These are phyloP conservation scores for Bondarzewia mesenterica DNA, from an alignment of 1,284 basidiomycete genomes.

Conservation along the genomic window DNA sequence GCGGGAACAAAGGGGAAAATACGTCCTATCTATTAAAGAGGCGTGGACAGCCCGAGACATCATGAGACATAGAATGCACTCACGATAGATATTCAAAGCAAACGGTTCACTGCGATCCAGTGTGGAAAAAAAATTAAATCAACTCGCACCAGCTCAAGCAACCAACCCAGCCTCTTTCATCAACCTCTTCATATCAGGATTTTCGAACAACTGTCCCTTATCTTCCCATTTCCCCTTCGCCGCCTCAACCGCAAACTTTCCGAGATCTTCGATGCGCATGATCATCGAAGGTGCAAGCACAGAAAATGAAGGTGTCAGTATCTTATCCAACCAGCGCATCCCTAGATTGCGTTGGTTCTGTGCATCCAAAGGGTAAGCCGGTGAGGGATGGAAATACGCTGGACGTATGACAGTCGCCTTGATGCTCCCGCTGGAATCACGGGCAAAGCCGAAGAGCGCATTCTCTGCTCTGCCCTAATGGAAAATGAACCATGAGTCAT, in stretches of 20 bases:
- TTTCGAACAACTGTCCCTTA: constrained; percentile 9
- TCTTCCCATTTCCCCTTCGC: constrained; percentile 12
- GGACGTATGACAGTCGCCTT: constrained; percentile 21
- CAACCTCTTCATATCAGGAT: constrained; percentile 10
- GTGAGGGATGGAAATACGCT: constrained; percentile 24
- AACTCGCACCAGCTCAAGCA: too few relatives aligned
- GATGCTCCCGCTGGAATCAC: constrained; percentile 9
- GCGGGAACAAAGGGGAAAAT: too few relatives aligned
- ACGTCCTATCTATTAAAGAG: too few relatives aligned
- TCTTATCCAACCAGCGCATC: constrained; percentile 11
- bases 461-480: constrained; percentile 26
- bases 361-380: constrained; percentile 20
- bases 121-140: too few relatives aligned
- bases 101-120: too few relatives aligned
- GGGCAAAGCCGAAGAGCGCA: constrained; percentile 2
- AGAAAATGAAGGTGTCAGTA: constrained; percentile 1
- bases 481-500: background rate
- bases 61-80: too few relatives aligned
- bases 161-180: too few relatives aligned
- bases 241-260: constrained; percentile 9
- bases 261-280: constrained; percentile 9
- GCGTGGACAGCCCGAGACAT: too few relatives aligned
- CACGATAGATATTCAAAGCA: too few relatives aligned
- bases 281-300: background rate
- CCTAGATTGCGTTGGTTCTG: constrained; percentile 18